Percentiles rank a stretch among this genome's conserved stretches.
phyloP scores from a whole-genome alignment of 2,329 filamentous ascomycete genomes.

The Diaporthe vexans region DNA sequence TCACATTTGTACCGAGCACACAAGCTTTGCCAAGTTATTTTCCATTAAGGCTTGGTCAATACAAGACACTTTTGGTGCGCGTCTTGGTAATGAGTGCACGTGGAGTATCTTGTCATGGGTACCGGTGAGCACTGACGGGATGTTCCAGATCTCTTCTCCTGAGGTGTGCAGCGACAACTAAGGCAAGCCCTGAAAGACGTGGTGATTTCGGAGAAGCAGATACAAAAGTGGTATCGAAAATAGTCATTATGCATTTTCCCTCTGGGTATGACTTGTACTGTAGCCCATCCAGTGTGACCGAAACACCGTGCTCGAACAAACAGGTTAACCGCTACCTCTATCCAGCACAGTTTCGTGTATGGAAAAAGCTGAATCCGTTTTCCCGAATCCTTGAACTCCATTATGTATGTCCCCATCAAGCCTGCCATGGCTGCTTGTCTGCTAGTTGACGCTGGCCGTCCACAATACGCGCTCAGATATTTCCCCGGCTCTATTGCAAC shows the following conservation, averaged over 20 bases:
- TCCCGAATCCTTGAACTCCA: slow-evolving; percentile 2
- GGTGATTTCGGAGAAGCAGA: background rate
- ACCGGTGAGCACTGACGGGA: too few species aligned
- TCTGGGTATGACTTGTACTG: slow-evolving; percentile 25
- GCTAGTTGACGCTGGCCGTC: background rate
- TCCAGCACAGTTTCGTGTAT: slow-evolving; percentile 14
- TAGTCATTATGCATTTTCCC: background rate
- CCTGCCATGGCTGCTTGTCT: background rate
- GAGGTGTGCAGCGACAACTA: background rate
- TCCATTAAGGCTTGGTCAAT: background rate
- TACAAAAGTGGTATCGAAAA: background rate
- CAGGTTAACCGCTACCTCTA: slow-evolving; percentile 13
- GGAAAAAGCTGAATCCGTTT: background rate
- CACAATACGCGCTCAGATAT: background rate
- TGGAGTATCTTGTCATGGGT: too few species aligned
- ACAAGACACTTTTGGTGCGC: background rate
- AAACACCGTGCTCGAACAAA: slow-evolving; percentile 35
- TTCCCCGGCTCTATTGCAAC: slow-evolving; percentile 59
- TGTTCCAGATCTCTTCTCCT: background rate
- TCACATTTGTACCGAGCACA: background rate
- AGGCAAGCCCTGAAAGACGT: background rate
- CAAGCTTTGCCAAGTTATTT: slow-evolving; percentile 21
- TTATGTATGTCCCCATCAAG: background rate
- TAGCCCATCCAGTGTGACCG: slow-evolving; percentile 14
- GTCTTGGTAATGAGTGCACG: background rate